Percentiles rank a stretch among this genome's conserved stretches.
These are phyloP conservation scores for Trametes pubescens DNA, from an alignment of 1,284 basidiomycete species.

Conservation along the genomic window DNA sequence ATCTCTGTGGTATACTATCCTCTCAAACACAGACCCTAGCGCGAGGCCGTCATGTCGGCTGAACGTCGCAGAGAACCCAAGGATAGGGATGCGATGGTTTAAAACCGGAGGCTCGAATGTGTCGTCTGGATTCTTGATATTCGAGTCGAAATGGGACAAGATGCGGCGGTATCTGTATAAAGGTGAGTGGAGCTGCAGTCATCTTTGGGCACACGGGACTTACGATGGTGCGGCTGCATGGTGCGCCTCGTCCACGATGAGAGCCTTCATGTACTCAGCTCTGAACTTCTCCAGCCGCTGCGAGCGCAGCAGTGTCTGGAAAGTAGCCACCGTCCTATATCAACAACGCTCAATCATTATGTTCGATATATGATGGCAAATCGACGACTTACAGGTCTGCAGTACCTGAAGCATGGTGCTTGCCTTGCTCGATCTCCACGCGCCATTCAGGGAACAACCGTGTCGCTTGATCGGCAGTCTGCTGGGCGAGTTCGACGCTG, in stretches of 20 bases:
- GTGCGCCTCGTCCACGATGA: constrained; percentile 95
- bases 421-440: constrained; percentile 95
- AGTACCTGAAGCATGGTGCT: constrained; percentile 77
- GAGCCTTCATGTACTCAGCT: constrained; percentile 74
- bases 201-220: constrained; percentile 35
- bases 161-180: constrained; percentile 87
- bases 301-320: constrained; percentile 82
- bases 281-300: constrained; percentile 84
- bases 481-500: constrained; percentile 87
- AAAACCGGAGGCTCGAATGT: constrained; percentile 44
- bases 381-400: constrained; percentile 80
- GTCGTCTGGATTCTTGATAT: constrained; percentile 62
- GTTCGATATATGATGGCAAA: background rate
- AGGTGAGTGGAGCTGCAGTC: too few relatives aligned
- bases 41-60: constrained; percentile 92
- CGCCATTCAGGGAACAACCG: constrained; percentile 75
- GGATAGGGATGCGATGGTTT: constrained; percentile 76
- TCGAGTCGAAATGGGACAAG: constrained; percentile 77
- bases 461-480: constrained; percentile 82
- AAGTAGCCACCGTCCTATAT: constrained; percentile 88
- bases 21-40: constrained; percentile 88
- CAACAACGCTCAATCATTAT: constrained; percentile 22
- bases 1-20: constrained; percentile 95
- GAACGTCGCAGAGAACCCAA: constrained; percentile 97
- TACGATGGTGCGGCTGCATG: constrained; percentile 93